Conservation (phyloP, 2,329 filamentous ascomycete species). For the Alternaria ethzedia region DNA sequence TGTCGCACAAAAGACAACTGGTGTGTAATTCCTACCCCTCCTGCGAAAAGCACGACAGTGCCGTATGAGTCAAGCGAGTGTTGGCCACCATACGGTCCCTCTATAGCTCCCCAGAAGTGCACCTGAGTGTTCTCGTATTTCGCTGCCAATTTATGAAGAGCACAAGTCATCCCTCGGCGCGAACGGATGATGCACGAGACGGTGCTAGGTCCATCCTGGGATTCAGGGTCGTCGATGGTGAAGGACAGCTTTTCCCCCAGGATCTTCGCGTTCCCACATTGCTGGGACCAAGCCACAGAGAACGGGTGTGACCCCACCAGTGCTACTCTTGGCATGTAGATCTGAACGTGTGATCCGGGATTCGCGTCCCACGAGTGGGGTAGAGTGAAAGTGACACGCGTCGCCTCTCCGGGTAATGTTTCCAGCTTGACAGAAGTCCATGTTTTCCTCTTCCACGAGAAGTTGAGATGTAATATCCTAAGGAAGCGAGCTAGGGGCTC, state of each 20-base stretch:
- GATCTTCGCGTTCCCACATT: slow-evolving; percentile 44
- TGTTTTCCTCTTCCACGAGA: slow-evolving; percentile 63
- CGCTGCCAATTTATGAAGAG: slow-evolving; percentile 72
- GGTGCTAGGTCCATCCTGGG: slow-evolving; percentile 52
- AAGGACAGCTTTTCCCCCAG: slow-evolving; percentile 23
- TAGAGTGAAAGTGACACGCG: slow-evolving; percentile 72
- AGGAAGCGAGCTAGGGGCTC: slow-evolving; percentile 66
- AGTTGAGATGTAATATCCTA: slow-evolving; percentile 69
- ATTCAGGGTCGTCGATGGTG: slow-evolving; percentile 49
- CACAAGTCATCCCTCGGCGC: slow-evolving; percentile 82
- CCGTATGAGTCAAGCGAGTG: slow-evolving; percentile 88
- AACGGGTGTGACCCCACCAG: slow-evolving; percentile 77
- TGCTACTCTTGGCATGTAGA: slow-evolving; percentile 74
- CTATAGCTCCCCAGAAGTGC: slow-evolving; percentile 72
- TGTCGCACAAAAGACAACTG: slow-evolving; percentile 84
- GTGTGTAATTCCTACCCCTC: slow-evolving; percentile 91
- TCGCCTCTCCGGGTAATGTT: slow-evolving; percentile 73
- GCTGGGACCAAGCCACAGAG: slow-evolving; percentile 75
- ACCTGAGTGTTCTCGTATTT: slow-evolving; percentile 57
- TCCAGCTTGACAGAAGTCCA: slow-evolving; percentile 62
- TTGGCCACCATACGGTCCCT: slow-evolving; percentile 79
- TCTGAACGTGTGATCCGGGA: slow-evolving; percentile 75
- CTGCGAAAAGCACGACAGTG: slow-evolving; percentile 84
- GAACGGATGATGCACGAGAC: slow-evolving; percentile 77
- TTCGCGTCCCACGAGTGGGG: slow-evolving; percentile 73